phyloP scores from a whole-genome alignment of 345 rosid species.

The Lepidium aucheri region DNA sequence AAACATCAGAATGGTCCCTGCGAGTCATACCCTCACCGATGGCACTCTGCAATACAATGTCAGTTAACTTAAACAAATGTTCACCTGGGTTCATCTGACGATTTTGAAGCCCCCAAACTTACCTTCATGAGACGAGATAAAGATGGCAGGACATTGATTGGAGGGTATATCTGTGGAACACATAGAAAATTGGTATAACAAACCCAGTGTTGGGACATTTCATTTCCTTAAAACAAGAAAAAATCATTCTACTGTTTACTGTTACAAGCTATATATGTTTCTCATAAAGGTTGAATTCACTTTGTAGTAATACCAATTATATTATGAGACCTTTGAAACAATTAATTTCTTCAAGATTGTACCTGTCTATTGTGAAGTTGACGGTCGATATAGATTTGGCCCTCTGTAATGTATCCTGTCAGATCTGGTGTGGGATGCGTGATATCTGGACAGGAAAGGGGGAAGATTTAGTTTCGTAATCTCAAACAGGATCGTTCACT shows the following conservation, averaged over 20 bases:
- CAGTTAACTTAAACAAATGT: background rate
- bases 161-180: constrained; percentile 74
- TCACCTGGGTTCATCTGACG: background rate
- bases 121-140: constrained; percentile 97
- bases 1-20: constrained; percentile 83
- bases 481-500: background rate
- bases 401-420: constrained; percentile 93
- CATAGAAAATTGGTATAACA: constrained; percentile 1
- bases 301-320: background rate
- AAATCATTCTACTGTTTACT: background rate
- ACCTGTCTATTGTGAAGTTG: constrained; percentile 87
- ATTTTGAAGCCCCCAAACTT: constrained; percentile 6
- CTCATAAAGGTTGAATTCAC: background rate
- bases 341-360: constrained; percentile 1
- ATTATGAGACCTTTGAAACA: background rate
- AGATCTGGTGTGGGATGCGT: constrained; percentile 96
- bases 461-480: background rate
- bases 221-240: background rate
- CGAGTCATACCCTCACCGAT: constrained; percentile 98
- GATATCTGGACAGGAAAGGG: constrained; percentile 48
- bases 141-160: constrained; percentile 88
- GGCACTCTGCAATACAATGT: constrained; percentile 59
- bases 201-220: background rate
- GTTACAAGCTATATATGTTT: background rate
- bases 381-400: constrained; percentile 83